phyloP scores from a whole-genome alignment of 352 stramenopile species.

The Phytophthora boehmeriae region DNA sequence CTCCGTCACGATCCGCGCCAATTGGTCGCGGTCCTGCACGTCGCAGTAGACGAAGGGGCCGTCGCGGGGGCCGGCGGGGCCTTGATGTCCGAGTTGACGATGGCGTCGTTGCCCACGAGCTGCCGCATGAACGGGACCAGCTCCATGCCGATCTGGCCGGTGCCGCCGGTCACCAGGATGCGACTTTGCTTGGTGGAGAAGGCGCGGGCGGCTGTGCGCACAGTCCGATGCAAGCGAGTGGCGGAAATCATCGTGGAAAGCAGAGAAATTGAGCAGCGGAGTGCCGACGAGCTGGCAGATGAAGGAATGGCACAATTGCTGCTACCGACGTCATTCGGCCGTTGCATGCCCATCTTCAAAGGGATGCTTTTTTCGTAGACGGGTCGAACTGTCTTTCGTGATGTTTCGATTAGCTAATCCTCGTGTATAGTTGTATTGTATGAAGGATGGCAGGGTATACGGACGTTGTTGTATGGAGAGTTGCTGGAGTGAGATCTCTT shows the following conservation, averaged over 20 bases:
- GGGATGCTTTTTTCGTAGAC: not conserved
- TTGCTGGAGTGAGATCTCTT: too few species aligned
- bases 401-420: not conserved
- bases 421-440: not conserved
- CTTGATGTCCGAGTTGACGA: constrained; percentile 89
- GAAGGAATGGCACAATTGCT: constrained; percentile 20
- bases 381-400: not conserved
- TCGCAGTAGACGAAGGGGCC: constrained; percentile 83
- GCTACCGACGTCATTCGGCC: not conserved
- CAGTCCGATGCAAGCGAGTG: constrained; percentile 15
- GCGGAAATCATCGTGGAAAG: constrained; percentile 12
- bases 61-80: constrained; percentile 52
- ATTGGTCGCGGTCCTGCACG: constrained; percentile 71
- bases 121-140: constrained; percentile 80
- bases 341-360: constrained; percentile 3
- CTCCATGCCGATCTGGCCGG: constrained; percentile 88
- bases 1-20: constrained; percentile 87
- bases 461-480: too few species aligned
- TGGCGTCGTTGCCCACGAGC: constrained; percentile 57
- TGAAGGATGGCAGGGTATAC: not conserved
- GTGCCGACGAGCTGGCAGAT: constrained; percentile 15
- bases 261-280: not conserved
- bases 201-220: constrained; percentile 9
- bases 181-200: constrained; percentile 33
- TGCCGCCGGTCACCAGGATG: constrained; percentile 83